Conservation (phyloP, 148 eudicot species). For the Pharnaceum exiguum region DNA sequence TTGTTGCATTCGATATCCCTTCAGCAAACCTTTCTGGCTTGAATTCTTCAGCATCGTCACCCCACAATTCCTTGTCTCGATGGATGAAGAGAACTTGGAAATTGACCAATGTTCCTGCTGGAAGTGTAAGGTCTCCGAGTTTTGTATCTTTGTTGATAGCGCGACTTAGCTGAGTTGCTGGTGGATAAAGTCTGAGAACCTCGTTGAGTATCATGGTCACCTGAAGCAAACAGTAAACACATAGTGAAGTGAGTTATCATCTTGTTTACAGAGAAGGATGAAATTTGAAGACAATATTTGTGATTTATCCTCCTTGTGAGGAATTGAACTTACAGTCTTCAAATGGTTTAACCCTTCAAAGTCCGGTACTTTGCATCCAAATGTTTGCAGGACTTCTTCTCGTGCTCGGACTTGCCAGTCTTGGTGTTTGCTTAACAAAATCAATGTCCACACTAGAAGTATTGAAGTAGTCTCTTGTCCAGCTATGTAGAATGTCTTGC, state of each 20-base stretch:
- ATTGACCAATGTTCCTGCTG: neutral
- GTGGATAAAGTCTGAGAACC: constrained; percentile 1
- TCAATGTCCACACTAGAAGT: constrained; percentile 21
- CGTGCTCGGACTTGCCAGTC: constrained; percentile 30
- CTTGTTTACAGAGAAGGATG: neutral
- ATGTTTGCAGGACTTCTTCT: constrained; percentile 25
- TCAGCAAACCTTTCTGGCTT: constrained; percentile 25
- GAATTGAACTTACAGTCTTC: constrained; percentile 25
- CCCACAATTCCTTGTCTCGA: constrained; percentile 19
- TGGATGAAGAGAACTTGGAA: constrained; percentile 11
- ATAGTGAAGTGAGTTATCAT: neutral
- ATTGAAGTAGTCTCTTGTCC: constrained; percentile 32
- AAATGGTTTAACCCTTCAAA: constrained; percentile 24
- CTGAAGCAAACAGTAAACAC: neutral
- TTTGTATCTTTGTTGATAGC: neutral
- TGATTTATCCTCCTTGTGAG: too few relatives aligned
- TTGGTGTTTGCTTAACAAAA: constrained; percentile 27
- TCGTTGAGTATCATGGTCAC: constrained; percentile 1
- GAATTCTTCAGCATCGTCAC: constrained; percentile 20
- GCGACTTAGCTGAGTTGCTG: neutral
- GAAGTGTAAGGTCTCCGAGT: neutral
- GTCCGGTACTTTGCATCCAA: constrained; percentile 17
- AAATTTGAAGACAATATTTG: neutral
- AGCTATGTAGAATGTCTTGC: constrained; percentile 26
- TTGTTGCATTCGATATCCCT: constrained; percentile 24